Base-by-base conservation (phyloP, 2,329 filamentous ascomycete species). In the Neurospora sp. region DNA sequence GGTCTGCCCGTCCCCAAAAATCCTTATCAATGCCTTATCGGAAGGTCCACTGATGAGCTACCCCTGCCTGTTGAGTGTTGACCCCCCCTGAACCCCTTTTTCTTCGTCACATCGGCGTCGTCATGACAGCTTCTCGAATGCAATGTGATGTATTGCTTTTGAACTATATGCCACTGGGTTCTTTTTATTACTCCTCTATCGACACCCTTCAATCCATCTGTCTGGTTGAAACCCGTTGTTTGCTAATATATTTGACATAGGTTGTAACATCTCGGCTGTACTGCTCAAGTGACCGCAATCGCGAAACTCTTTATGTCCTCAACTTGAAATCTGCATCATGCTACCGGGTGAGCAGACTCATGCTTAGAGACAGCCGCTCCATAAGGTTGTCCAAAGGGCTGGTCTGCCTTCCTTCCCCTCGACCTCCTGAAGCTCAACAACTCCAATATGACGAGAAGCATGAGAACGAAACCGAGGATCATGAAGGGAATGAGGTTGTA, bases 401-500 rank as follows among this genome's bases (percentile, higher is more conserved):
- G 46, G 28, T 28, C 12, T 15, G 19, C 8, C 23, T 57, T 57
- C 38, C 66, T 66, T 2, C 52, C 69, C 43, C 67, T 23, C 11
- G 67, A 66, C 70, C 69, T 72, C 8, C 71, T 28, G 15, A 41
- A 37, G 11, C 69, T 65, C 52, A 71, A 23, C 37, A 71, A 17
- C 68, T 73, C 72, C 37, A 71, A 5, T 8, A 40, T 66, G 15
- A 73, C 72, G 39, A 73, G 12, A 2, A 33, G 67, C 28, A 70
- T 33, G 41, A 74, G 38, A 1, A 38, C 36, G 69, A 73, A 71
- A 11, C 73, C 73, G 28, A 73, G 67, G 1, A 73, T 46, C 36
- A 73, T 72, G 73, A 80, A 71, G 1, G 76, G 71, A 17, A 81
- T 76, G 68, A 80, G 72, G 74, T 80, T 81, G 73, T 78, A 81